Base-by-base conservation (phyloP, 306 rosid species). In the Malus sylvestris region DNA sequence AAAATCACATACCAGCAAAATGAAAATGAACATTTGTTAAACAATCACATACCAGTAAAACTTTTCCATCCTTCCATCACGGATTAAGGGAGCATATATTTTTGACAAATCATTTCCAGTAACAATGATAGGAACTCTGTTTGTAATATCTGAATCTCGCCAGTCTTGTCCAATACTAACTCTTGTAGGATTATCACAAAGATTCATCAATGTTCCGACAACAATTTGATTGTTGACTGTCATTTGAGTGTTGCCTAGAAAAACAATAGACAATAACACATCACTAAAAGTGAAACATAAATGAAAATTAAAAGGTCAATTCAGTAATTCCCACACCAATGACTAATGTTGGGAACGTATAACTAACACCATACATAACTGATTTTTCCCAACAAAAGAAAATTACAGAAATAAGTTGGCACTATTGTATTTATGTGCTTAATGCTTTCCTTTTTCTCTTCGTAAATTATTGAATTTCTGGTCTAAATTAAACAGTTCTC, bases 51-150 rank as follows among this genome's bases (percentile, higher is more conserved):
- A 91, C 98, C 98, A 94, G 86, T 94, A 94, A 79, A 94, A 94
- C 81, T 94, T 94, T 25, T 94, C 97, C 98, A 94, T 94, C 84
- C 98, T 92, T 86, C 98, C 98, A 83, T 92, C 98, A 4, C 98
- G 98, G 77, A 94, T 89, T 82, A 94, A 78, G 64, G 98, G 98
- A 69, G 98, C 98, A 86, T 94, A 94, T 40, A 94, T 88, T 52
- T 94, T 94, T 77, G 98, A 92, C 70, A 92, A 87, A 81, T 94
- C 98, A 76, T 94, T 94, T 79, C 98, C 97, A n/a, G 97, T 94
- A 72, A 90, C 91, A 81, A 94, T 92, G 86, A 94, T 82, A 22
- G 98, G 97, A 81, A 94, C 71, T 86, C 98, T 90, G 85, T 92
- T 77, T 53, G 91, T 87, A 66, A 84, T 23, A 86, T 94, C 98